A percentile compares a stretch with the other conserved stretches of the same genome.
Evolutionary conservation across 73 alveolate genomes (phyloP).

Genomic region (Paramecium caudatum): DNA sequence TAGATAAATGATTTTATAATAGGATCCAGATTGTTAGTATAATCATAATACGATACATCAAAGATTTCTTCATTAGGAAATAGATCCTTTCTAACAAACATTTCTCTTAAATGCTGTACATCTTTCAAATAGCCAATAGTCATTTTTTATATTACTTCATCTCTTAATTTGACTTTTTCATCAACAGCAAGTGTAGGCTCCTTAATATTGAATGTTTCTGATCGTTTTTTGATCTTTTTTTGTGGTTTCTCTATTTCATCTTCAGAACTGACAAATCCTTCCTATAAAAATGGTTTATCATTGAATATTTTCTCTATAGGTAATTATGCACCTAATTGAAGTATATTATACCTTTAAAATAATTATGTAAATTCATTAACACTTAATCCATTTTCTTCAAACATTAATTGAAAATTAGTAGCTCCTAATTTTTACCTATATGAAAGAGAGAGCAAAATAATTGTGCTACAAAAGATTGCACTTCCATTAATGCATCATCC

Average conservation of each 20-base stretch:
- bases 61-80: constrained; percentile 38
- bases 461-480: not conserved
- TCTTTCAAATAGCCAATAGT: constrained; percentile 60
- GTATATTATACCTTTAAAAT: not conserved
- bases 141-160: constrained; percentile 37
- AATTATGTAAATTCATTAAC: not conserved
- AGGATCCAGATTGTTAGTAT: not conserved
- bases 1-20: not conserved
- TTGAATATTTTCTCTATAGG: not conserved
- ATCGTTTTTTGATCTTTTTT: not conserved
- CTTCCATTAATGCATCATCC: not conserved
- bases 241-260: constrained; percentile 14
- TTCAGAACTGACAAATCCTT: constrained; percentile 24
- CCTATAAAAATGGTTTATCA: not conserved
- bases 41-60: constrained; percentile 49
- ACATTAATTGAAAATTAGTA: not conserved
- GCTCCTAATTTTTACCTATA: not conserved
- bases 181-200: not conserved
- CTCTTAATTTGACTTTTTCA: constrained; percentile 21
- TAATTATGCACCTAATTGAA: not conserved
- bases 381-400: not conserved
- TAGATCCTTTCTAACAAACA: constrained; percentile 39
- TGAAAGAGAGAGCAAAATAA: not conserved
- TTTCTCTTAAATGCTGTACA: constrained; percentile 52
- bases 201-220: not conserved